Base-by-base conservation (phyloP, 1,284 basidiomycete genomes). In the Austroboletus novae-zelandiae region DNA sequence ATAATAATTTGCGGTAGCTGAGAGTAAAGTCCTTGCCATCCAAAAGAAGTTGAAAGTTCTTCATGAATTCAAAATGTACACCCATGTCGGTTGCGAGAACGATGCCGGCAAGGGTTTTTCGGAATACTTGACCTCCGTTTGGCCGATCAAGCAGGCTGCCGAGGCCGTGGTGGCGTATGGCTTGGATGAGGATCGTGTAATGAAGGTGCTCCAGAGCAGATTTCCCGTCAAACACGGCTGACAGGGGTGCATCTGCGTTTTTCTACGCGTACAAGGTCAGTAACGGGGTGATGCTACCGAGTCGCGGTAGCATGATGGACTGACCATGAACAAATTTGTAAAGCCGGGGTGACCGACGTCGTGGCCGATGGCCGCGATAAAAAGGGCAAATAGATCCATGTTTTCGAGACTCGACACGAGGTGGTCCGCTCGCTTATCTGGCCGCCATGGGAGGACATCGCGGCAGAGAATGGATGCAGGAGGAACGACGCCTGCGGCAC, bases 341-440 rank as follows among this genome's bases (percentile, higher is more conserved):
- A 97, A 79, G 1, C 94, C 95, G 0, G 94, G 95, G 71, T 98
- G 94, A 0, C 92, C 94, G 14, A 94, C 93, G 69, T 98, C 94
- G 65, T 98, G 95, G 0, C 94, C 94, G 58, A 97, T 92, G 34
- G 94, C 92, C 5, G 91, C 93, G 45, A 97, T 76, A 61, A 89
- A 86, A 13, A 97, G 71, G 2, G 88, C 83, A 58, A 97, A 87
- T 8, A 97, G 72, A 63, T 96, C 94, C 54, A 83, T 77, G 14
- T 83, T 67, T 57, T 72, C 71, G 65, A 85, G 64, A 71, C 76
- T 72, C 52, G 78, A 73, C n/a, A 83, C 66, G 48, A 85, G 68
- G 18, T 70, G 68, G 42, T 74, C 75, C 30, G 62, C 68, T 48
- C 50, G 64, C 55, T 74, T 74, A 40, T 71, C 69, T 48, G 75